phyloP scores from a whole-genome alignment of 176 grass and related monocot genomes.

The Triticum timopheevii region DNA sequence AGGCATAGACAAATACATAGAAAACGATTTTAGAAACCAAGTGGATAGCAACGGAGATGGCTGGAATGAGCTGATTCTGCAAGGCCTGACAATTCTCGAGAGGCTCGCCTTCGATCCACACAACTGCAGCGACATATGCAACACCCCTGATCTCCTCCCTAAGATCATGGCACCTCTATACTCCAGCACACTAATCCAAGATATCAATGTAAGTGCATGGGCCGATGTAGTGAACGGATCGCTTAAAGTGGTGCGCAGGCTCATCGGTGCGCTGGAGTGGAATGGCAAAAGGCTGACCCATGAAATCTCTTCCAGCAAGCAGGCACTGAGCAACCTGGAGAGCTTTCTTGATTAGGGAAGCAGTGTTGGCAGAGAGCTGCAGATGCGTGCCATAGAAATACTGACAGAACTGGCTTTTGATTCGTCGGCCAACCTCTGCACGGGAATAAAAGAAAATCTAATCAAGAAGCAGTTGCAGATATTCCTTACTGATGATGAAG shows the following conservation, averaged over 20 bases:
- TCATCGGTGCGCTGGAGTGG: neutral
- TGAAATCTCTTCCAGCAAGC: neutral
- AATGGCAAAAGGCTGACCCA: neutral
- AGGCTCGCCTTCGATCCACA: neutral
- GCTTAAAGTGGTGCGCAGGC: neutral
- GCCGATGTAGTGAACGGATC: neutral
- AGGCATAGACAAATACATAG: neutral
- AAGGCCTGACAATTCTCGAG: neutral
- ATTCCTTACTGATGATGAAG: neutral
- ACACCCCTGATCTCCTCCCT: neutral
- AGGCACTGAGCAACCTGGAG: neutral
- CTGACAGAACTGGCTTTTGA: neutral
- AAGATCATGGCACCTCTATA: neutral
- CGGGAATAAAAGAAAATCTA: neutral
- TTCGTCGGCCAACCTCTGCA: neutral
- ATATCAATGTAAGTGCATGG: neutral
- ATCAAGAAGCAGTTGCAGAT: neutral
- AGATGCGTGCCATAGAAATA: neutral
- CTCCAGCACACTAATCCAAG: neutral
- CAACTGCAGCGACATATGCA: neutral
- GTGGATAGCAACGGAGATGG: neutral
- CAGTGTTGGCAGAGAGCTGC: neutral
- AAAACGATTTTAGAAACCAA: neutral
- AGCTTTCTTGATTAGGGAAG: neutral
- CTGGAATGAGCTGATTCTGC: conserved; percentile 5